A percentile compares a stretch with the other conserved stretches of the same genome.
phyloP scores from a whole-genome alignment of 164 flowering plant genomes.

The Liquidambar formosana region DNA sequence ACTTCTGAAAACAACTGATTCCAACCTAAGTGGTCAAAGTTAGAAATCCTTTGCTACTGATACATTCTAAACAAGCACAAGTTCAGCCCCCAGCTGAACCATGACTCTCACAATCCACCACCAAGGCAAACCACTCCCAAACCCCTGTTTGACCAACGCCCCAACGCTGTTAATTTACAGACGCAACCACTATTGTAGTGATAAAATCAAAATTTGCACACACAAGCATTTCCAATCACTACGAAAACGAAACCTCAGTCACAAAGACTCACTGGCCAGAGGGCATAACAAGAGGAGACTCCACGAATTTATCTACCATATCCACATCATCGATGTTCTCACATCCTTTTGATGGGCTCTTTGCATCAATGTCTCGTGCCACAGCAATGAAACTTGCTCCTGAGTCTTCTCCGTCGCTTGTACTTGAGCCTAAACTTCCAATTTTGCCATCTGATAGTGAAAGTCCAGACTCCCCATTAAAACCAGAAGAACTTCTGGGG shows the following conservation, averaged over 20 bases:
- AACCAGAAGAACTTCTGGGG: slow-evolving; percentile 26
- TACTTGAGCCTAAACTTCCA: slow-evolving; percentile 37
- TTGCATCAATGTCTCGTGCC: slow-evolving; percentile 11
- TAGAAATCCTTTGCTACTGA: slow-evolving; percentile 17
- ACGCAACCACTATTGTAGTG: slow-evolving; percentile 14
- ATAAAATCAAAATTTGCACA: slow-evolving; percentile 20
- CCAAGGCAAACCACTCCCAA: slow-evolving; percentile 22
- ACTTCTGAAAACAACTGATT: slow-evolving; percentile 1
- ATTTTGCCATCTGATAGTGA: slow-evolving; percentile 49
- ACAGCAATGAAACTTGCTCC: slow-evolving; percentile 17
- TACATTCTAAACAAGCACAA: slow-evolving; percentile 27
- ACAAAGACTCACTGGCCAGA: slow-evolving; percentile 13
- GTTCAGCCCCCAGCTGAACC: slow-evolving; percentile 70
- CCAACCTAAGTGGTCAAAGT: slow-evolving; percentile 17
- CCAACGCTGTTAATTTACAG: slow-evolving; percentile 35
- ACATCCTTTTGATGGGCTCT: slow-evolving; percentile 16
- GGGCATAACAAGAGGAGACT: slow-evolving; percentile 18
- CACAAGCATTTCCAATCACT: background rate
- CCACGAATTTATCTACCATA: slow-evolving; percentile 34
- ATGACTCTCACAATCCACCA: slow-evolving; percentile 12
- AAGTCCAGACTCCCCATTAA: slow-evolving; percentile 35
- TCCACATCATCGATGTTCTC: slow-evolving; percentile 19
- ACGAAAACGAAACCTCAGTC: slow-evolving; percentile 9
- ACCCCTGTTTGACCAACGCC: slow-evolving; percentile 17
- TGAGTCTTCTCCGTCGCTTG: slow-evolving; percentile 50